Conservation (phyloP, 768 basidiomycete genomes). For the Fistulinella prunicolor region DNA sequence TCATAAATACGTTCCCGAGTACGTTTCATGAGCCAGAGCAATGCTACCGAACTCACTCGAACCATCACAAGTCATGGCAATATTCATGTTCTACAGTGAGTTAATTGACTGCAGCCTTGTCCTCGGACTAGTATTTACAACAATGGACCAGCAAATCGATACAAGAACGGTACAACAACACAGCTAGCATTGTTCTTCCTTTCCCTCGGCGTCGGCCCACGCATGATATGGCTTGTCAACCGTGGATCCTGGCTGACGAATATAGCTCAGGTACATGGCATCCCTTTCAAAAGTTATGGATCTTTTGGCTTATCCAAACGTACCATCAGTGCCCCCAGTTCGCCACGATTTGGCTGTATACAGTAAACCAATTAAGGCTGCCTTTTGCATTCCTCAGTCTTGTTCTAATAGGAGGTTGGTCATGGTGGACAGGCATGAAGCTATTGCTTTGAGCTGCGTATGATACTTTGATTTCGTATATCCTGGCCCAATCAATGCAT, state of each 20-base stretch:
- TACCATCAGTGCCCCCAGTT: slow-evolving; percentile 64
- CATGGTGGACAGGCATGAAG: slow-evolving; percentile 62
- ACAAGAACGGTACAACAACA: slow-evolving; percentile 52
- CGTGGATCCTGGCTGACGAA: slow-evolving; percentile 65
- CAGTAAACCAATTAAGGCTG: slow-evolving; percentile 67
- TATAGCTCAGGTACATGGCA: slow-evolving; percentile 62
- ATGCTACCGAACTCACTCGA: slow-evolving; percentile 3
- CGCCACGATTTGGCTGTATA: slow-evolving; percentile 76
- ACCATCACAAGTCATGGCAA: slow-evolving; percentile 53
- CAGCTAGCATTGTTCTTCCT: slow-evolving; percentile 60
- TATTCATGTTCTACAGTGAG: slow-evolving; percentile 51
- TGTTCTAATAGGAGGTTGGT: slow-evolving; percentile 48
- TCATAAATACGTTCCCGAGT: slow-evolving; percentile 74
- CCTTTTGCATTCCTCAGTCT: slow-evolving; percentile 59
- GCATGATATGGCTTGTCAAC: slow-evolving; percentile 72
- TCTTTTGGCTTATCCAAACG: slow-evolving; percentile 1
- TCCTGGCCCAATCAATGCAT: not conserved
- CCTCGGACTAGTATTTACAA: slow-evolving; percentile 1
- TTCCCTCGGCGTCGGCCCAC: slow-evolving; percentile 54
- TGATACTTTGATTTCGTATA: not conserved
- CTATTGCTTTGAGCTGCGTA: slow-evolving; percentile 30
- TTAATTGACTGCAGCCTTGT: not conserved
- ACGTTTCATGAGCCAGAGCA: slow-evolving; percentile 27
- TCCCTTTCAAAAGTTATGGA: not conserved
- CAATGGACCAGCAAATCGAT: slow-evolving; percentile 46